Conservation (phyloP, 805 yeast genomes). For the Starmerella vaccinii region DNA sequence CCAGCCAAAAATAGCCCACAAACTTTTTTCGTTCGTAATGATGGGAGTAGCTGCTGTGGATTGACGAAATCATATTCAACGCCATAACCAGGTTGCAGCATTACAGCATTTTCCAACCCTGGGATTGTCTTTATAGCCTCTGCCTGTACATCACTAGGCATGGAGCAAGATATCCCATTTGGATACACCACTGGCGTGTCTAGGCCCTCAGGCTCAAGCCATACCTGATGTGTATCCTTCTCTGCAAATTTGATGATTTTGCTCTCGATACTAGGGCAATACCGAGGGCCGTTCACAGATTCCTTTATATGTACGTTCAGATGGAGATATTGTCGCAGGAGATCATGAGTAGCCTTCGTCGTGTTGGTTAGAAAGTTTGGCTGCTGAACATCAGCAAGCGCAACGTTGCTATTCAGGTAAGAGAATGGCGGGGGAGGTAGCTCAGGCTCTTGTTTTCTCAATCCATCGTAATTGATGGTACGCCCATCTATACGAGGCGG, state of each 20-base stretch:
- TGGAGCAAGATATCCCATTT: conserved; percentile 88
- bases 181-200: conserved; percentile 85
- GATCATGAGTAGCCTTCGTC: conserved; percentile 59
- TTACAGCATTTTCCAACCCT: conserved; percentile 78
- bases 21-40: conserved; percentile 72
- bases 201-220: conserved; percentile 96
- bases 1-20: conserved; percentile 83
- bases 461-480: conserved; percentile 56
- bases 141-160: conserved; percentile 88
- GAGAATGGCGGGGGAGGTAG: conserved; percentile 85
- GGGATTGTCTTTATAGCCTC: conserved; percentile 65
- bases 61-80: conserved; percentile 96
- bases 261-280: conserved; percentile 93
- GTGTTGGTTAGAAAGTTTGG: conserved; percentile 72
- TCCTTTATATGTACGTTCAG: conserved; percentile 84
- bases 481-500: conserved; percentile 77
- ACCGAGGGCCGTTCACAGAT: conserved; percentile 91
- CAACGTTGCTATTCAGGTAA: conserved; percentile 59
- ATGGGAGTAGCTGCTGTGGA: conserved; percentile 70
- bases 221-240: conserved; percentile 65
- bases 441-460: conserved; percentile 71
- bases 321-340: conserved; percentile 60
- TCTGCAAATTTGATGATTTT: conserved; percentile 73
- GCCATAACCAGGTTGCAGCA: conserved; percentile 96
- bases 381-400: conserved; percentile 47